Evolutionary conservation across 2,329 filamentous ascomycete genomes (phyloP), one percentile per base, ranked within the genome.

Genomic region (Mycocentrospora acerina): DNA sequence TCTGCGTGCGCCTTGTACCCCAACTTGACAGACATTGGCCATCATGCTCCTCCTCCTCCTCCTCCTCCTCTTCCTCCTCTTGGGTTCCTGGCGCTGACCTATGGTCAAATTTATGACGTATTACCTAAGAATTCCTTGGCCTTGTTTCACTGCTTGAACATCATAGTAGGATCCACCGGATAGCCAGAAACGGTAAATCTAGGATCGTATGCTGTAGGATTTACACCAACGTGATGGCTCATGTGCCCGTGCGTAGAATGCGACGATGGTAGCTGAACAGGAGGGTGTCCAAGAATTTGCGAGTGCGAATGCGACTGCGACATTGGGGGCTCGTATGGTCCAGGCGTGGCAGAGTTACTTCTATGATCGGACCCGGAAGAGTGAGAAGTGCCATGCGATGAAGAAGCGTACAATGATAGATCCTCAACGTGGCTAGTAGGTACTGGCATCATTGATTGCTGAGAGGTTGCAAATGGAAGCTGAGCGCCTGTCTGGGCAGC

Each of bases 401-500:
- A 52, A 6, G 62, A 46, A 32, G 63, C 60, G 40, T 67, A 66
- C 4, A 66, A 44, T 27, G 61, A 62, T 32, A 66, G 52, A 33
- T 65, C 62, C 29, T 64, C 62, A 4, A 64, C 59, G 37, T 62
- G 61, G 29, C 58, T 59, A 28, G 56, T 53, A 9, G 63, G 51
- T 12, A 56, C 53, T 22, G 59, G 42, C 11, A 64, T 49, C 35
- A 64, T 54, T 28, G 61, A 48, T 36, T 62, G 58, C 33, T 63
- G 62, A 13, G 59, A 46, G 14, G 57, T 55, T 37, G 49, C 57
- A 51, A 62, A 64, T 3, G 62, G 63, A 7, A 64, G 51, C 42
- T 64, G 60, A 26, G 62, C 60, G 28, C 60, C 61, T 27, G 59
- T 64, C 41, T 66, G 63, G 32, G 60, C 60, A 6, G 60, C 60